Conservation (phyloP, 1,284 basidiomycete species). For the Agaricales sp. region DNA sequence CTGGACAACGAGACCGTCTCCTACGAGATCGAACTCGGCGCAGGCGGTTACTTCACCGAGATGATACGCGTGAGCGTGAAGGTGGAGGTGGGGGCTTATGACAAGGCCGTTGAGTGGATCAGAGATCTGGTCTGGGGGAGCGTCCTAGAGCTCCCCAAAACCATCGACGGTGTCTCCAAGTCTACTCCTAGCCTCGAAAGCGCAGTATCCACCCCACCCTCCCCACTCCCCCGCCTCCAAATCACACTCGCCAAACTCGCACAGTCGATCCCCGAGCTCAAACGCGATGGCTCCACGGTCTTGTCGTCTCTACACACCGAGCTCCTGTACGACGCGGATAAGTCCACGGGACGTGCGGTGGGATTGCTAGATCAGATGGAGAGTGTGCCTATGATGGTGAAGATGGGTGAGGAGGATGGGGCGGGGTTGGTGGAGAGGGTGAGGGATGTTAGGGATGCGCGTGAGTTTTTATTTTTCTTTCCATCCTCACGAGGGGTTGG, state of each 20-base stretch:
- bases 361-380: slow-evolving; percentile 70
- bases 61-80: slow-evolving; percentile 72
- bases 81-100: slow-evolving; percentile 78
- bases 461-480: not conserved
- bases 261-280: slow-evolving; percentile 89
- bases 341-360: slow-evolving; percentile 65
- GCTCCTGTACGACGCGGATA: slow-evolving; percentile 40
- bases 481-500: no score
- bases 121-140: slow-evolving; percentile 81
- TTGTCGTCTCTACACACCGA: slow-evolving; percentile 65
- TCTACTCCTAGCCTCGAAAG: no score
- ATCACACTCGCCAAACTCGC: slow-evolving; percentile 85
- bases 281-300: slow-evolving; percentile 82
- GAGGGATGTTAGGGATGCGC: not conserved
- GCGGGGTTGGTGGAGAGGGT: not conserved
- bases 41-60: slow-evolving; percentile 65
- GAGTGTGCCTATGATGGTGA: slow-evolving; percentile 69
- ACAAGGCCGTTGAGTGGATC: slow-evolving; percentile 79
- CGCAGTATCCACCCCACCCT: no score
- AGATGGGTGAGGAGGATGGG: slow-evolving; percentile 36
- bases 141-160: slow-evolving; percentile 18
- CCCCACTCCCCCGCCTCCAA: slow-evolving; percentile 48
- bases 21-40: slow-evolving; percentile 73
- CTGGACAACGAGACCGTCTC: slow-evolving; percentile 90
- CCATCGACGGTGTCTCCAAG: not conserved